Conservation (phyloP, 108 stramenopile species). For the Cylindrotheca fusiformis region DNA sequence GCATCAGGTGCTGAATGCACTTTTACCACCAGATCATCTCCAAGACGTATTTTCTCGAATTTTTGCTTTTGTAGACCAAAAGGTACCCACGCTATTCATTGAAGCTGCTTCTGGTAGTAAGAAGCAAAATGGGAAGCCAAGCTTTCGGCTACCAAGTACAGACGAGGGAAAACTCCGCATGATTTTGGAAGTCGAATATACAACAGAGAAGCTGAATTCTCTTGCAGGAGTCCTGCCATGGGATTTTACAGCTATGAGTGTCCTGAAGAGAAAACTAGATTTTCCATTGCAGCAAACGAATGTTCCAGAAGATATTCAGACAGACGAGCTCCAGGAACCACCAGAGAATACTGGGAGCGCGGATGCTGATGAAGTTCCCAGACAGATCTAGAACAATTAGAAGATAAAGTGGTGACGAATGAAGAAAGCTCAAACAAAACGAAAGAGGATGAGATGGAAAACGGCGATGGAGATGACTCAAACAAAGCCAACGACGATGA, state of each 20-base stretch:
- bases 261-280: constrained; percentile 67
- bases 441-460: too few species aligned
- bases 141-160: constrained; percentile 64
- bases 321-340: not conserved
- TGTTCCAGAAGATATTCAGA: not conserved
- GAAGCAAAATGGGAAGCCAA: constrained; percentile 8
- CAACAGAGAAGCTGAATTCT: constrained; percentile 64
- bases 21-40: constrained; percentile 90
- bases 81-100: constrained; percentile 66
- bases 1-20: constrained; percentile 88
- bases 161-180: constrained; percentile 71
- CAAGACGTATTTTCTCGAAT: constrained; percentile 93
- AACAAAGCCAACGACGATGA: too few species aligned
- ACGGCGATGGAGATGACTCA: too few species aligned
- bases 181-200: constrained; percentile 62
- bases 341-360: constrained; percentile 3
- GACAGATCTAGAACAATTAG: too few species aligned
- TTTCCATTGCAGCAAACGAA: constrained; percentile 11
- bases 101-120: constrained; percentile 34
- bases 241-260: constrained; percentile 75
- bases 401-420: too few species aligned
- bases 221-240: constrained; percentile 72
- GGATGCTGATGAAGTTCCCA: too few species aligned
- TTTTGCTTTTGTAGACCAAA: constrained; percentile 85
- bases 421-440: too few species aligned